Percentiles rank a stretch among this genome's conserved stretches.
Evolutionary conservation across 306 rosid genomes (phyloP).

Genomic region (Dalbergia cochinchinensis): DNA sequence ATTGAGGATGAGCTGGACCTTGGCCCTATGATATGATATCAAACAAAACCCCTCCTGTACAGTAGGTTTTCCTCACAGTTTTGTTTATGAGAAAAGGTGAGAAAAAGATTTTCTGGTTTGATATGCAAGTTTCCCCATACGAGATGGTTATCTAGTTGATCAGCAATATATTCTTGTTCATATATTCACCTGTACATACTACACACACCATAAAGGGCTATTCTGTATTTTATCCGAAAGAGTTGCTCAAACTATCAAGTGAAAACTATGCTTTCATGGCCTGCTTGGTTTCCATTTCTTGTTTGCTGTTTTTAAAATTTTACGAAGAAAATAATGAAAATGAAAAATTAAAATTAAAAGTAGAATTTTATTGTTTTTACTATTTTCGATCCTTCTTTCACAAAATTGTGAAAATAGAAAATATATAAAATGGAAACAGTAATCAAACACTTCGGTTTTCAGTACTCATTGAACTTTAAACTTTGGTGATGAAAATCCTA

Average conservation of each 20-base stretch:
- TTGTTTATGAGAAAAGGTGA: constrained; percentile 47
- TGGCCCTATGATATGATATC: constrained; percentile 62
- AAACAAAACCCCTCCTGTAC: constrained; percentile 51
- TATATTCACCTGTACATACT: constrained; percentile 39
- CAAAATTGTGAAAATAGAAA: no score
- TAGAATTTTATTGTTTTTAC: no score
- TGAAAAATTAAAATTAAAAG: no score
- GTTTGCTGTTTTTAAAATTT: no score
- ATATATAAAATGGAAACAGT: no score
- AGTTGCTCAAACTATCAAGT: neutral
- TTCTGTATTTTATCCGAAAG: constrained; percentile 31
- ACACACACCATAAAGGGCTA: constrained; percentile 4
- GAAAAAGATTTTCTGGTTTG: constrained; percentile 28
- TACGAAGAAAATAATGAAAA: no score
- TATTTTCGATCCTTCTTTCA: no score
- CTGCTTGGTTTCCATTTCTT: neutral
- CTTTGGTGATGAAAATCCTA: no score
- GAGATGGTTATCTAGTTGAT: constrained; percentile 22
- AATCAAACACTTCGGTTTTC: no score
- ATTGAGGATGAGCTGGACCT: constrained; percentile 90
- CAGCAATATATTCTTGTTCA: constrained; percentile 24
- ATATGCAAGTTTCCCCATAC: neutral
- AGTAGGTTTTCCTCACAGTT: constrained; percentile 57
- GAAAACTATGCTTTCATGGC: neutral
- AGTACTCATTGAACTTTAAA: no score